Evolutionary conservation across 2,329 filamentous ascomycete genomes (phyloP), one percentile per base, ranked within the genome.

Genomic region (Colletotrichum acutatum): DNA sequence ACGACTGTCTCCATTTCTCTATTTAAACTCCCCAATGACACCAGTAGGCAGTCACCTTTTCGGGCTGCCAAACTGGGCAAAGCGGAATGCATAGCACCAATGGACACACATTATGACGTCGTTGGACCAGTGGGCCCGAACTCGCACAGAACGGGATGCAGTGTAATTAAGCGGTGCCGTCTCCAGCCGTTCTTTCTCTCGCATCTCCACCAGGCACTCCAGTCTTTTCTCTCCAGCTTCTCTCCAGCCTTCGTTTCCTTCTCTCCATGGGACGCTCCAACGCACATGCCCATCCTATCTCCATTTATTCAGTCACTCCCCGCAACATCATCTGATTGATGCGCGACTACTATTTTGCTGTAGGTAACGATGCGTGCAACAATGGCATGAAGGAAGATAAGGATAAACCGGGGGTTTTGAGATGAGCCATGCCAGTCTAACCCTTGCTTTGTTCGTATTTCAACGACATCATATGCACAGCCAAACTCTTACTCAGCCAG

Each of bases 11-110:
- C 26, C 54, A 34, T 24, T 53, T 53, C 53, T 24, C 53, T 59
- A 24, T 65, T 49, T n/a, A 26, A 46, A 26, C 54, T 28, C 30
- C 32, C 42, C 62, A 59, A 14, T 30, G 46, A n/a, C 52, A 52
- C 42, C 28, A 63, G 28, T 3, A 28, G 9, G 11, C 22, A 67
- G 56, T 37, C 65, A 49, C 42, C 42, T 49, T 52, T 56, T 54
- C 19, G 54, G 54, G 11, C 22, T 66, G 26, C 68, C 62, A 63
- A 66, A 60, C 54, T 54, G 46, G 68, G 68, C 68, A 66, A 66
- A 46, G 54, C 61, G 67, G 30, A 8, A 70, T 59, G 54, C 68
- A 24, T 42, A 66, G 54, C 42, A 63, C 68, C 30, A 66, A 66
- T 42, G 22, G 42, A 16, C 54, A 24, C 22, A 12, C 22, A 14